Base-by-base conservation (phyloP, 2,329 filamentous ascomycete genomes). In the Alternaria hordeiaustralica region DNA sequence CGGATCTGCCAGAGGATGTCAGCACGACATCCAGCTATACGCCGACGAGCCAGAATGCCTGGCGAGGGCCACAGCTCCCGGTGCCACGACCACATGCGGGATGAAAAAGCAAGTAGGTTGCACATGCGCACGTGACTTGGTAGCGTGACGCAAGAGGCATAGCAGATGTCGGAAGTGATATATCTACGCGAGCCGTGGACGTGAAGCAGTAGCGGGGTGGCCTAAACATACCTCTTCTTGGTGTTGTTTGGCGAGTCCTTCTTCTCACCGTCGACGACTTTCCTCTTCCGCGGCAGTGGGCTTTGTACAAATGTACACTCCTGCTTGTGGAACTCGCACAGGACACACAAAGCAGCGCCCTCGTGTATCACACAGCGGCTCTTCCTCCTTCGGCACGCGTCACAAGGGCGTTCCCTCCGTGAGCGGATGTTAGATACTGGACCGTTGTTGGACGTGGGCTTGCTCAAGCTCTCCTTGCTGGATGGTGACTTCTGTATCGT, bases 321-420 rank as follows among this genome's bases (percentile, higher is more conserved):
- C 76, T 92, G 88, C 73, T 90, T 90, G 80, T 90, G 90, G 78
- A 90, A 89, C 77, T 92, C 90, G 81, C 93, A 96, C 67, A 92
- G 85, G 66, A 93, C 87, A 80, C 93, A 96, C 69, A 86, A 84
- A 43, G 85, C 85, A 71, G 92, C 88, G 68, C 90, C 90, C 78
- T 95, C 92, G 76, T 93, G 90, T 77, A 92, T 87, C 66, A 93
- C 89, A 82, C 93, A 96, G 81, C 90, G 90, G 74, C 88, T 88
- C 78, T 92, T 91, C 69, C 91, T 88, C 79, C 87, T 86, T 67
- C 90, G 86, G 80, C 93, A 96, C 63, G 90, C 88, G 82, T 93
- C 90, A 80, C 81, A 82, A 59, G 81, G 81, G 49, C 81, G 72
- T 71, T 82, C 81, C 65, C 79, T 75, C 33, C 81, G 70, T 56